Percentiles rank a stretch among this genome's conserved stretches.
Conservation (phyloP, 257 asterid species). For the Echites panduratus region DNA sequence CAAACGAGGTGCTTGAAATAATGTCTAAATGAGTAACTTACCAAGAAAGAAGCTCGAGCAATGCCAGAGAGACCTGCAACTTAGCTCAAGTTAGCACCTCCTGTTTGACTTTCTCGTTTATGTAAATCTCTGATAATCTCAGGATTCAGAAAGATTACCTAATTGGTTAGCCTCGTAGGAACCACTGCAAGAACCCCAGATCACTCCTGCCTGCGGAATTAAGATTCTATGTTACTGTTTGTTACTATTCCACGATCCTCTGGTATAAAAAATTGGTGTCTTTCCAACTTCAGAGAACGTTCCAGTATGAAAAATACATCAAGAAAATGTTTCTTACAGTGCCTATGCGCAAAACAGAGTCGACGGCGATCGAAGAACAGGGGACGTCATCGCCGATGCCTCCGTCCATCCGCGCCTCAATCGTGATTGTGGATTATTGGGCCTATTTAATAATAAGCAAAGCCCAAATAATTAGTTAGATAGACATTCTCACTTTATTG, state of each 20-base stretch:
- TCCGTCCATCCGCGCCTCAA: conserved; percentile 3
- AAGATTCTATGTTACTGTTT: neutral
- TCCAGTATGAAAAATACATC: neutral
- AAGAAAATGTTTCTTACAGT: conserved; percentile 33
- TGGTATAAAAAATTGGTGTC: neutral
- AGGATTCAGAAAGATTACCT: conserved; percentile 25
- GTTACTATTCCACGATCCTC: neutral
- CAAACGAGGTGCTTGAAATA: neutral
- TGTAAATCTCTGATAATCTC: neutral
- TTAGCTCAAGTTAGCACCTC: neutral
- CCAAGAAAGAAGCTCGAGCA: conserved; percentile 48
- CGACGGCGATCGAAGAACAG: conserved; percentile 77
- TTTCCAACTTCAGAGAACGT: neutral
- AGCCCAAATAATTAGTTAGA: neutral
- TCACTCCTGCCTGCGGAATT: conserved; percentile 59
- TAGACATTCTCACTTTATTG: neutral
- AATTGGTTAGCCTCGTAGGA: conserved; percentile 54
- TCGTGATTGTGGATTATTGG: neutral
- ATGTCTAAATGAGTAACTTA: conserved; percentile 22
- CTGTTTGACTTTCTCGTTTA: neutral
- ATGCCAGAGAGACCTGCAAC: conserved; percentile 56
- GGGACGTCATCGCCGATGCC: conserved; percentile 26
- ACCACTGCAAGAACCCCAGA: conserved; percentile 82
- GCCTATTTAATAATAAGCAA: neutral
- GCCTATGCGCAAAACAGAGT: conserved; percentile 56